Evolutionary conservation across 148 eudicot species (phyloP).

Genomic region (Arbutus unedo): DNA sequence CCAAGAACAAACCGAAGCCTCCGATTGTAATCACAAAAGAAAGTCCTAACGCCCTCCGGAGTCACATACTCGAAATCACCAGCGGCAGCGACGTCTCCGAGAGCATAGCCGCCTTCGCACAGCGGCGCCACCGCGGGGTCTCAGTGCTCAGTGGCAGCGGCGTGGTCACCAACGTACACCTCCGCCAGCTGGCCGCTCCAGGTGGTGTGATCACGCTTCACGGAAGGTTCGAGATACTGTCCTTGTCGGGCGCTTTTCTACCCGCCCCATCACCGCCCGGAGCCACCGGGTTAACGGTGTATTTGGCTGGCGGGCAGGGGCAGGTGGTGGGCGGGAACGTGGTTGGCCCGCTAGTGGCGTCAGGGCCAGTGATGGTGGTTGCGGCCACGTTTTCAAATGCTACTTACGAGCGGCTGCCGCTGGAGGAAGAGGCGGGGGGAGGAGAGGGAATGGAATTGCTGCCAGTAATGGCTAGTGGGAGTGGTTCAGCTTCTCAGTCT

Average conservation of each 20-base stretch:
- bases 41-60: conserved; percentile 79
- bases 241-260: conserved; percentile 62
- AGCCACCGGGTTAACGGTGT: conserved; percentile 66
- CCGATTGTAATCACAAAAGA: conserved; percentile 77
- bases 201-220: conserved; percentile 60
- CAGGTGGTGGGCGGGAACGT: conserved; percentile 84
- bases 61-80: conserved; percentile 76
- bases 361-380: conserved; percentile 76
- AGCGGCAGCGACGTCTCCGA: conserved; percentile 78
- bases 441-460: too few species aligned
- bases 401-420: conserved; percentile 71
- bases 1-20: conserved; percentile 78
- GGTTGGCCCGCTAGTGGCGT: conserved; percentile 57
- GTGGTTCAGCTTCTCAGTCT: conserved; percentile 27
- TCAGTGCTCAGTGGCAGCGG: conserved; percentile 75
- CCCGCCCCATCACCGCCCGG: conserved; percentile 85
- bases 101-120: conserved; percentile 59
- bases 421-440: conserved; percentile 58
- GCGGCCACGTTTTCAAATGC: conserved; percentile 84
- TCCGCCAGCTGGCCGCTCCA: conserved; percentile 67
- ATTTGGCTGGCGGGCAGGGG: conserved; percentile 77
- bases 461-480: not conserved
- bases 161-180: conserved; percentile 63
- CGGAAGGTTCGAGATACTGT: conserved; percentile 76
- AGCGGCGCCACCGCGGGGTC: conserved; percentile 76